These are phyloP conservation scores for Tricholoma flavovirens DNA, from an alignment of 768 basidiomycete species.

Conservation along the genomic window DNA sequence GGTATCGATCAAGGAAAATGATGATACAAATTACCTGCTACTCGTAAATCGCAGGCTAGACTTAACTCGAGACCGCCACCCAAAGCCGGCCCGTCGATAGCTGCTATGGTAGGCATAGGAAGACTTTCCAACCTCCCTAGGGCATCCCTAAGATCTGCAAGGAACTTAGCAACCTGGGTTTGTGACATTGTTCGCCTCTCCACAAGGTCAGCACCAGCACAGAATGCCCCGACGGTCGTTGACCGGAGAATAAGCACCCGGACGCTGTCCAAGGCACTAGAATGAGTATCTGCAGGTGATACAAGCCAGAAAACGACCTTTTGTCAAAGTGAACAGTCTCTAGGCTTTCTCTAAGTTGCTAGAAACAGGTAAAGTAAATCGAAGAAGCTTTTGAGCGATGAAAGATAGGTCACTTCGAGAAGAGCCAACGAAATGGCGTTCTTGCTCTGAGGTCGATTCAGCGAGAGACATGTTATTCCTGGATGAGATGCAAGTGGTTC, in stretches of 20 bases:
- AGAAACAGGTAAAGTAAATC: slow-evolving; percentile 4
- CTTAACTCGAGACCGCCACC: slow-evolving; percentile 90
- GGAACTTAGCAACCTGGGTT: slow-evolving; percentile 69
- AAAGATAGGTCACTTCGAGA: slow-evolving; percentile 45
- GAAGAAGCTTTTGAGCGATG: not conserved
- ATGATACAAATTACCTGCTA: slow-evolving; percentile 57
- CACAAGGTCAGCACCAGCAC: slow-evolving; percentile 85
- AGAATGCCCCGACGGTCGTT: slow-evolving; percentile 72
- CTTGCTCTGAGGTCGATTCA: slow-evolving; percentile 78
- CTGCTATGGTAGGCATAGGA: slow-evolving; percentile 86
- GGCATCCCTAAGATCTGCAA: slow-evolving; percentile 65
- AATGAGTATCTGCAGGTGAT: not conserved
- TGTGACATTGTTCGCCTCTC: slow-evolving; percentile 83
- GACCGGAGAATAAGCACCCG: slow-evolving; percentile 84
- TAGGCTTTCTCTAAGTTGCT: slow-evolving; percentile 72
- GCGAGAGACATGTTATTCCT: slow-evolving; percentile 67
- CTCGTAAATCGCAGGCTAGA: slow-evolving; percentile 84
- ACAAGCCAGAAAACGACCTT: slow-evolving; percentile 33
- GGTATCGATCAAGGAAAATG: not conserved
- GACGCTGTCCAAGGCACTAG: slow-evolving; percentile 36
- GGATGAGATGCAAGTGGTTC: slow-evolving; percentile 49
- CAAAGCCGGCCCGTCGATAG: slow-evolving; percentile 89
- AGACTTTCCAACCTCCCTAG: slow-evolving; percentile 73
- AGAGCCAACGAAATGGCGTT: slow-evolving; percentile 81
- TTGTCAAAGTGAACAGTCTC: slow-evolving; percentile 63